These are phyloP conservation scores for Nemania abortiva DNA, from an alignment of 2,329 filamentous ascomycete species.

Conservation along the genomic window DNA sequence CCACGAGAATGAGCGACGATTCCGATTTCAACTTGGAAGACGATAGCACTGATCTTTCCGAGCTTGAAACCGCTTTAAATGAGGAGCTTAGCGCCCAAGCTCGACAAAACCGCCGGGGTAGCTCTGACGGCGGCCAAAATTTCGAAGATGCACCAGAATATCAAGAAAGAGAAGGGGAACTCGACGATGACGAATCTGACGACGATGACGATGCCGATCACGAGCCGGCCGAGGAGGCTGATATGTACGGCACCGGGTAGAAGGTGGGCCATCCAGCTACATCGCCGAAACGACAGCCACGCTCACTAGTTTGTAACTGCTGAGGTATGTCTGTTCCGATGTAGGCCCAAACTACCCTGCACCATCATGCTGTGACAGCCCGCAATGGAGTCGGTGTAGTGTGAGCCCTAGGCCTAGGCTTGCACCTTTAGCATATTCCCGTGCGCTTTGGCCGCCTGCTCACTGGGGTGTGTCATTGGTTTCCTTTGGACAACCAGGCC, in stretches of 20 bases:
- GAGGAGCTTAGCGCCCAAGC: neutral
- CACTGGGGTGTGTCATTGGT: neutral
- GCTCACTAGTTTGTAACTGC: neutral
- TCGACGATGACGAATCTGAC: neutral
- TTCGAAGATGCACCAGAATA: neutral
- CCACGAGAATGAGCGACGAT: constrained; percentile 28
- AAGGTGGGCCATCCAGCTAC: neutral
- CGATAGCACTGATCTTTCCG: constrained; percentile 23
- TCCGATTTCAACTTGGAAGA: constrained; percentile 20
- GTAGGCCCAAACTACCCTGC: neutral
- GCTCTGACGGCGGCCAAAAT: neutral
- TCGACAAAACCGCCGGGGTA: neutral
- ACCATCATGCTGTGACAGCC: neutral
- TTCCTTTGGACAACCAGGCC: neutral
- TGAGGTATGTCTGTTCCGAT: neutral
- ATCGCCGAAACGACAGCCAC: neutral
- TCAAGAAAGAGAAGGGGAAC: neutral
- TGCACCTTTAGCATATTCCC: neutral
- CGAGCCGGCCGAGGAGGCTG: neutral
- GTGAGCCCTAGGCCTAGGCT: neutral
- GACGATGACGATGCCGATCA: neutral
- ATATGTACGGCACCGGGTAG: neutral
- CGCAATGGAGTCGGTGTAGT: neutral
- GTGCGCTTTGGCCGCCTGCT: neutral
- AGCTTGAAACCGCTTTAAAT: constrained; percentile 15